Base-by-base conservation (phyloP, 2,329 filamentous ascomycete genomes). In the Stylonectria norvegica region DNA sequence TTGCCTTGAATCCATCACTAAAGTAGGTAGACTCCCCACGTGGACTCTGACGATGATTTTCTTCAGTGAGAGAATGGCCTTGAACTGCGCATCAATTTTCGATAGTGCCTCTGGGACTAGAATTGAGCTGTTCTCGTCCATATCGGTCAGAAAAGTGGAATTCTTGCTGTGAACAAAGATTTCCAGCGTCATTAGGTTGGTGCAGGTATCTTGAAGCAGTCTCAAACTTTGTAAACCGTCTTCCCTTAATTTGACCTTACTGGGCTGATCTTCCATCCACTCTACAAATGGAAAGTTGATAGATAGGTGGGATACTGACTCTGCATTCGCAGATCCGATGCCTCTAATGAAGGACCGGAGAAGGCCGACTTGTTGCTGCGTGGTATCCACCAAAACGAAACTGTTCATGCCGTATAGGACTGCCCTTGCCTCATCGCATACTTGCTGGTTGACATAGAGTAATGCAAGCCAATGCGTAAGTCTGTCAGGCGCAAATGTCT, bases 11-110 rank as follows among this genome's bases (percentile, higher is more conserved):
- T 44, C 45, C 22, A 40, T 14, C 4, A 48, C 20, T 4, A 27
- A 23, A 34, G 36, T 11, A 5, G 36, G 11, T 14, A 44, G 19
- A 14, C 10, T 14, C 18, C 20, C 29, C 17, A 34, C 16, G 37
- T 42, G 35, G 14, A 42, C 18, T 36, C 40, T 46, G 23, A 48
- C 29, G 29, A 46, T 20, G 20, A 50, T 20, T 20, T 39, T 48
- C 25, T 42, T 25, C 25, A 46, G 22, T 9, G 42, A 48, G 30
- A 31, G 16, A 16, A 50, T 42, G 33, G 34, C 15, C 25, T 38
- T 38, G n/a, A 50, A 11, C 27, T 46, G 42, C 20, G 28, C 25
- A 43, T 48, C 38, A 32, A 46, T 42, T 28, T 17, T 34, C 18
- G 18, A 14, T 17, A 49, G 25, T 22, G 20, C 46, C 15, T 46